Evolutionary conservation across 768 basidiomycete genomes (phyloP).

Genomic region (Neoboletus magnificus): DNA sequence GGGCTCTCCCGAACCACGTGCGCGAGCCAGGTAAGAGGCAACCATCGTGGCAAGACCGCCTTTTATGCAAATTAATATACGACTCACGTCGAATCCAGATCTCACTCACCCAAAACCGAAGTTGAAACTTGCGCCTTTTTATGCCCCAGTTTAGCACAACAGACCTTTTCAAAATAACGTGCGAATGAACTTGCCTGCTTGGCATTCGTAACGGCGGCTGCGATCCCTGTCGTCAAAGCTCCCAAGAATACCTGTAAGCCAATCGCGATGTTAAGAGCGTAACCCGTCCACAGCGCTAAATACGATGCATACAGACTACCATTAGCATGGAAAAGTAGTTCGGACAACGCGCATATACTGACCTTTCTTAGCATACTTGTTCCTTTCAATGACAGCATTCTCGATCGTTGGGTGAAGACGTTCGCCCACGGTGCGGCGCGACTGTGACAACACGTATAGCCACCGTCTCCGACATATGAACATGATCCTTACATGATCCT

Average conservation of each 20-base stretch:
- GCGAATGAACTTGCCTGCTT: conserved; percentile 35
- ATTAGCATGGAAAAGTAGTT: conserved; percentile 10
- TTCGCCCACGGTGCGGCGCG: conserved; percentile 43
- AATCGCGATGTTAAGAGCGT: conserved; percentile 48
- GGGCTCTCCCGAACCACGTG: conserved; percentile 68
- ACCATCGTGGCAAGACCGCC: conserved; percentile 67
- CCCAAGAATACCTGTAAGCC: conserved; percentile 62
- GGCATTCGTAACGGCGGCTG: conserved; percentile 44
- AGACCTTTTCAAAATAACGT: too few relatives aligned
- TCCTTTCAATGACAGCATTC: conserved; percentile 43
- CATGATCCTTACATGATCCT: conserved; percentile 12
- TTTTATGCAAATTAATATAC: conserved; percentile 13
- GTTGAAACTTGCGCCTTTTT: conserved; percentile 37
- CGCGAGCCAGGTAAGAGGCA: conserved; percentile 69
- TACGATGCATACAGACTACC: neutral
- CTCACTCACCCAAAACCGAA: conserved; percentile 37
- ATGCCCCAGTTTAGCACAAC: neutral
- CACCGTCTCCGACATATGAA: neutral
- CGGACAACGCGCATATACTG: neutral
- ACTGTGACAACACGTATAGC: conserved; percentile 1
- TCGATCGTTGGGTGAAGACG: conserved; percentile 54
- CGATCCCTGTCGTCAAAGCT: conserved; percentile 62
- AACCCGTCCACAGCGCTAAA: conserved; percentile 32
- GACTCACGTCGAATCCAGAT: neutral
- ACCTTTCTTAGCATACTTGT: conserved; percentile 48